Conservation (phyloP, 2,329 filamentous ascomycete genomes). For the Lasiodiplodia citricola region DNA sequence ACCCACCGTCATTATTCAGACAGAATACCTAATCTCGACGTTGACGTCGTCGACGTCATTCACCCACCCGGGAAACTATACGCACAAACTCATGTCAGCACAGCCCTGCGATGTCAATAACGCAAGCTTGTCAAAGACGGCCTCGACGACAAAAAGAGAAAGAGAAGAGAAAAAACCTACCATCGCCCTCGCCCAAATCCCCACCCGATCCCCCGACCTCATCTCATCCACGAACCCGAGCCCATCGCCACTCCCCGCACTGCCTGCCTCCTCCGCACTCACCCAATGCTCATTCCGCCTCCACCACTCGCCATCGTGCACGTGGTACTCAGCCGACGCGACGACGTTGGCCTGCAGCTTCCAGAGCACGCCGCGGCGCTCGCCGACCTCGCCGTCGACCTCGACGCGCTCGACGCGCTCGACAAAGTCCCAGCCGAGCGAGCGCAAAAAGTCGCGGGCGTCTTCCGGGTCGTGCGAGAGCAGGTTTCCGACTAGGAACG, state of each 20-base stretch:
- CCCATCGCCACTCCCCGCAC: conserved; percentile 26
- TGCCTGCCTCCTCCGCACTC: conserved; percentile 31
- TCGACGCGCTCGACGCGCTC: conserved; percentile 21
- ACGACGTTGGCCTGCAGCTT: conserved; percentile 42
- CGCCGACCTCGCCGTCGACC: conserved; percentile 18
- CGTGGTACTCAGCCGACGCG: conserved; percentile 20
- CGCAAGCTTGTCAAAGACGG: background rate
- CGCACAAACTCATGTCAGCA: conserved; percentile 18
- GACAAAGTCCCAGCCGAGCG: conserved; percentile 20
- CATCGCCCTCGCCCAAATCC: conserved; percentile 42
- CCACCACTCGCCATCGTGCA: conserved; percentile 11
- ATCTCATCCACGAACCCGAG: conserved; percentile 37
- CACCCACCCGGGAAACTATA: conserved; percentile 39
- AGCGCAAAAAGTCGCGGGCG: background rate
- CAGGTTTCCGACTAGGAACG: conserved; percentile 27
- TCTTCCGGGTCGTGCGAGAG: conserved; percentile 18
- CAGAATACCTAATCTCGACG: conserved; percentile 30
- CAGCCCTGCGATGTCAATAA: background rate
- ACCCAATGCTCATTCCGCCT: conserved; percentile 14
- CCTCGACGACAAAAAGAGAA: background rate
- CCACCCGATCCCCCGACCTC: conserved; percentile 35
- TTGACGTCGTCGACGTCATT: conserved; percentile 34
- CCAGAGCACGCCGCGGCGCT: conserved; percentile 31
- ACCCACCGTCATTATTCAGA: background rate
- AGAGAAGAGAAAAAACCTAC: conserved; percentile 29